Evolutionary conservation across 495 filamentous ascomycete genomes (phyloP), one percentile per base, ranked within the genome.

Genomic region (Hypoxylon perforatum): DNA sequence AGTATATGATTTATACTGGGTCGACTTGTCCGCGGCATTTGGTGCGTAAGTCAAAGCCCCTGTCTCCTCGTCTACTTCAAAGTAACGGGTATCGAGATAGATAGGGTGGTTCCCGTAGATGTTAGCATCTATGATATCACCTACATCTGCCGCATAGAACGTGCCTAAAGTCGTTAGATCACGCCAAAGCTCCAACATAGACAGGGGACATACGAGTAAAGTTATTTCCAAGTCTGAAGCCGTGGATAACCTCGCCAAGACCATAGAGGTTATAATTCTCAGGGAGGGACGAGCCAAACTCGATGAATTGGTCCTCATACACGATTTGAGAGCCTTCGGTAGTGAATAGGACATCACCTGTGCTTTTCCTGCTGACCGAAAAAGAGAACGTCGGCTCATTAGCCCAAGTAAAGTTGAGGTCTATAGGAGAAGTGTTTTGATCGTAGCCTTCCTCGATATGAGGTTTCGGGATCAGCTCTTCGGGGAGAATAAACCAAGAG

Each of bases 91-190:
- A 60, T 96, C 93, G 39, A 91, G 86, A 77, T 96, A 97, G 18
- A 96, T 81, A 0, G 93, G 90, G 71, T 97, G 93, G 46, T 80
- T 86, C 8, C 92, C 91, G 71, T 97, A 96, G 23, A 96, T 78
- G 67, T 97, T 97, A 8, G 83, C 86, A 52, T 89, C 85, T 8
- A 85, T 75, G 8, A 85, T 86, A 58, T 91, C 83, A 3, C 81
- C 82, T 50, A 83, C 82, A 73, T 95, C 92, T 2, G 90, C 88
- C 11, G 88, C 87, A 57, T 85, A 93, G 56, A 91, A 81, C 3
- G 91, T 93, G 30, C 88, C 81, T 61, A 15, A n/a, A 14, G 15
- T 3, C 12, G 4, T 10, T 41, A 44, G 51, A 36, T 22, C 8
- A 28, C 30, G 21, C 90, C 69, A 25, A 9, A 21, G 45, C n/a